Conservation (phyloP, 495 filamentous ascomycete genomes). For the Aspergillus biplanus region DNA sequence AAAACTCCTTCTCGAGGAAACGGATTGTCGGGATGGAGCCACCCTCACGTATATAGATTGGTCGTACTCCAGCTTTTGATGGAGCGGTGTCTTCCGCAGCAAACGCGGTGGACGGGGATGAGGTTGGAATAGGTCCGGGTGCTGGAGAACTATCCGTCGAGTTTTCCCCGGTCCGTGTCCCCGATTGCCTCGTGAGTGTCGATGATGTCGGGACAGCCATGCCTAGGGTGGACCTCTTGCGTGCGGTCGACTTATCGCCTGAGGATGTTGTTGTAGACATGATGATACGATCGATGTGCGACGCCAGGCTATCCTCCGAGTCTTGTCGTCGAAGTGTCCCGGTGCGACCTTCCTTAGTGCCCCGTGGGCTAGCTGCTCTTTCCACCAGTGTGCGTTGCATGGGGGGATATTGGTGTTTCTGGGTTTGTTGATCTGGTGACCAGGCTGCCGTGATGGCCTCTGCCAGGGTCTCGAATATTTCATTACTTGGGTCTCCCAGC, state of each 20-base stretch:
- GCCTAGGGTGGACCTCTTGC: constrained; percentile 42
- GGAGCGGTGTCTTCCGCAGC: constrained; percentile 4
- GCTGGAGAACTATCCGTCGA: constrained; percentile 6
- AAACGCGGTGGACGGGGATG: not conserved
- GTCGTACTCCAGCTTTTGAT: constrained; percentile 33
- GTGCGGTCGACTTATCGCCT: constrained; percentile 36
- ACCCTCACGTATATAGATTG: constrained; percentile 91
- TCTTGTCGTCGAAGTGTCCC: constrained; percentile 38
- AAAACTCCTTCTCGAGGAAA: constrained; percentile 94
- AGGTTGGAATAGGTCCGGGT: not conserved
- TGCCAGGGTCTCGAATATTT: constrained; percentile 88
- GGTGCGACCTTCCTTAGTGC: constrained; percentile 20
- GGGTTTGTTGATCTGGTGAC: constrained; percentile 42
- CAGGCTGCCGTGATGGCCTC: constrained; percentile 84
- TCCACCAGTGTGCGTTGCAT: constrained; percentile 21
- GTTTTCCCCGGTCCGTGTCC: constrained; percentile 2
- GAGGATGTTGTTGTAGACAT: constrained; percentile 49
- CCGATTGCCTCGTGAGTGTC: constrained; percentile 51
- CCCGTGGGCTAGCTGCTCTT: constrained; percentile 19
- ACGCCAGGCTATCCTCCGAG: constrained; percentile 49
- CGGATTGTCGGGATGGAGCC: constrained; percentile 91
- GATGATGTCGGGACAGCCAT: constrained; percentile 58
- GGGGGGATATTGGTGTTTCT: constrained; percentile 40
- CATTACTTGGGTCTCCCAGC: constrained; percentile 89
- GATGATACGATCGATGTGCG: constrained; percentile 52